A percentile compares a stretch with the other conserved stretches of the same genome.
Conservation (phyloP, 2,329 filamentous ascomycete species). For the Orbilia brochopaga region DNA sequence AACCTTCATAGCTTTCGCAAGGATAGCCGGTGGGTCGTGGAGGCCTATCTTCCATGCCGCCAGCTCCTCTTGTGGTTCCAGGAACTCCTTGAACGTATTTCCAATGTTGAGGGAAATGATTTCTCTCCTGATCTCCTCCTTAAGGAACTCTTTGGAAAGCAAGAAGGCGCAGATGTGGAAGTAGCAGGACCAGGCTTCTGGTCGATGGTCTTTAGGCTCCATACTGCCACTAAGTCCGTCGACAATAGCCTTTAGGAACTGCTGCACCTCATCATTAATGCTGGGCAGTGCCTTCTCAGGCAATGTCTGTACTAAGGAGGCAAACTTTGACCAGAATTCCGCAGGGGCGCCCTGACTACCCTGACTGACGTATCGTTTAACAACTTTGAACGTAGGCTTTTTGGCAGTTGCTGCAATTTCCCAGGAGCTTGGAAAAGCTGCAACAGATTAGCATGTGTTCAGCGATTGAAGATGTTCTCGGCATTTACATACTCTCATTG, state of each 20-base stretch:
- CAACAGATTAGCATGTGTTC: conserved; percentile 58
- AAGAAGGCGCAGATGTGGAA: conserved; percentile 68
- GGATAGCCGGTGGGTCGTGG: conserved; percentile 33
- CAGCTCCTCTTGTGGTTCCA: conserved; percentile 37
- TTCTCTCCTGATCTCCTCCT: conserved; percentile 30
- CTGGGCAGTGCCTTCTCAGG: conserved; percentile 66
- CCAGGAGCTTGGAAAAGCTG: conserved; percentile 48
- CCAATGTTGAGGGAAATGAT: conserved; percentile 40
- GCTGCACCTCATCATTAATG: conserved; percentile 64
- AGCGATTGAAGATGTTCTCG: not conserved
- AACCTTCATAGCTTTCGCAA: conserved; percentile 45
- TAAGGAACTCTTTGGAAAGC: conserved; percentile 55
- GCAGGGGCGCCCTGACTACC: conserved; percentile 79
- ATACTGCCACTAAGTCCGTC: conserved; percentile 75
- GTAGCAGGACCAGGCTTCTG: conserved; percentile 77
- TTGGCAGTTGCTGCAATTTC: conserved; percentile 60
- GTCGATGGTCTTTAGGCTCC: conserved; percentile 72
- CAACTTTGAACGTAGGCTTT: conserved; percentile 64
- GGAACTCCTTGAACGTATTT: conserved; percentile 43
- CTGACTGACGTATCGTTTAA: conserved; percentile 76
- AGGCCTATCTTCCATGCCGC: conserved; percentile 48
- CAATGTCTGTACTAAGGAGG: conserved; percentile 66
- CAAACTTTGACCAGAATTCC: conserved; percentile 75
- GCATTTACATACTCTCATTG: conserved; percentile 63
- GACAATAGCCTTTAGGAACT: conserved; percentile 71